A percentile compares a stretch with the other conserved stretches of the same genome.
These are phyloP conservation scores for Trichoderma atroviride DNA, from an alignment of 2,329 filamentous ascomycete genomes.

Conservation along the genomic window DNA sequence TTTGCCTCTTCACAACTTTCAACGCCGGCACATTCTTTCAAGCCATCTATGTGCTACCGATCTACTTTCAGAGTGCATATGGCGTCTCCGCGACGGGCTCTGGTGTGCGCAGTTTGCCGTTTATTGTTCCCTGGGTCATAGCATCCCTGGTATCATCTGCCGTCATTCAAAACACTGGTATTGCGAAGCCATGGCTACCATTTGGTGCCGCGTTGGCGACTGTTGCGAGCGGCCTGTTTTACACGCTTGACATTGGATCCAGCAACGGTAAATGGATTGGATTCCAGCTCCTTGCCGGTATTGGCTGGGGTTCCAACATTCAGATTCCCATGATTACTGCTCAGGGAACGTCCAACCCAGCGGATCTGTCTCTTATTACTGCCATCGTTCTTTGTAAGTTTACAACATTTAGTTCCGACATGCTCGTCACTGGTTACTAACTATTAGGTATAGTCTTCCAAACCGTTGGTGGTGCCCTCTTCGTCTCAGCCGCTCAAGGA, in stretches of 20 bases:
- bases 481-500: conserved; percentile 51
- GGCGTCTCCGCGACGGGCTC: conserved; percentile 37
- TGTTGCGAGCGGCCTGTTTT: conserved; percentile 47
- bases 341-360: background rate
- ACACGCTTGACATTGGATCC: conserved; percentile 38
- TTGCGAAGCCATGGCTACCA: conserved; percentile 47
- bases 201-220: conserved; percentile 37
- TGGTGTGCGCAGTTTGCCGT: conserved; percentile 36
- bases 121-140: conserved; percentile 37
- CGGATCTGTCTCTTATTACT: conserved; percentile 38
- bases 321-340: background rate
- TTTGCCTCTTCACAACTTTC: background rate
- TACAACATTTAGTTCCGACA: conserved; percentile 49
- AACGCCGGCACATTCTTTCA: background rate
- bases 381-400: conserved; percentile 47
- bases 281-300: conserved; percentile 45
- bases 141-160: conserved; percentile 35
- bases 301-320: conserved; percentile 45
- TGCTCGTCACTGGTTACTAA: conserved; percentile 31
- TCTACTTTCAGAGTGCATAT: conserved; percentile 55
- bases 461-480: conserved; percentile 49
- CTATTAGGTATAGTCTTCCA: conserved; percentile 42
- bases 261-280: conserved; percentile 34
- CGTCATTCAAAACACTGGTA: conserved; percentile 40
- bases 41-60: conserved; percentile 48